Percentiles rank a stretch among this genome's conserved stretches.
These are phyloP conservation scores for Aureobasidium pullulans DNA, from an alignment of 2,329 filamentous ascomycete genomes.

Conservation along the genomic window DNA sequence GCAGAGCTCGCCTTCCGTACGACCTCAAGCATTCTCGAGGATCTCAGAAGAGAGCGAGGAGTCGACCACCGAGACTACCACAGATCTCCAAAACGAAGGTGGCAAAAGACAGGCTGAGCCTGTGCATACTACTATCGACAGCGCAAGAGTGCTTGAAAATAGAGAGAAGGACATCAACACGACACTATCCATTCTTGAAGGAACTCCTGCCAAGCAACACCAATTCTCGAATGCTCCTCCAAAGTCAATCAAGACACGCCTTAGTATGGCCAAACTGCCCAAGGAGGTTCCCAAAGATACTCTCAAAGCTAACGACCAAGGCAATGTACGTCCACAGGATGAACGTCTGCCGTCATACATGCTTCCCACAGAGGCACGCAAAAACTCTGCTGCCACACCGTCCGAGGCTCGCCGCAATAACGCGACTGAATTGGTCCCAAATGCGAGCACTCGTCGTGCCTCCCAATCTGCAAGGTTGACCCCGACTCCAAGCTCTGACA, in stretches of 20 bases:
- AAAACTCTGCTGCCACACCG: neutral
- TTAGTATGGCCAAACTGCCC: neutral
- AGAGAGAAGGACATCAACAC: constrained; percentile 15
- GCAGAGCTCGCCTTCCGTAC: constrained; percentile 7
- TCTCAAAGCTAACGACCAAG: neutral
- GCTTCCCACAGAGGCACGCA: constrained; percentile 11
- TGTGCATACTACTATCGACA: neutral
- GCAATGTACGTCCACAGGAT: neutral
- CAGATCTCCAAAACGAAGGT: neutral
- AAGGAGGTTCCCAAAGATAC: neutral
- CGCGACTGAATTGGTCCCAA: neutral
- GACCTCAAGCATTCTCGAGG: neutral
- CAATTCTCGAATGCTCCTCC: neutral
- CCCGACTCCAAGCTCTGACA: neutral
- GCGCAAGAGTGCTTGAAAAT: neutral
- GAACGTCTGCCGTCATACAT: constrained; percentile 7
- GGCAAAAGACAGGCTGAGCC: neutral
- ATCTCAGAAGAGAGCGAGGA: constrained; percentile 2
- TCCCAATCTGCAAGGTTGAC: neutral
- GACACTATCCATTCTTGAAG: constrained; percentile 22
- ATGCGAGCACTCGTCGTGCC: neutral
- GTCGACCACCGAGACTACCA: neutral
- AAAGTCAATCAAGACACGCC: neutral
- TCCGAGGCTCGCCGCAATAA: neutral
- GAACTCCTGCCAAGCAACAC: constrained; percentile 10